Evolutionary conservation across 2,329 filamentous ascomycete genomes (phyloP), one percentile per base, ranked within the genome.

Genomic region (Phoma sp.): DNA sequence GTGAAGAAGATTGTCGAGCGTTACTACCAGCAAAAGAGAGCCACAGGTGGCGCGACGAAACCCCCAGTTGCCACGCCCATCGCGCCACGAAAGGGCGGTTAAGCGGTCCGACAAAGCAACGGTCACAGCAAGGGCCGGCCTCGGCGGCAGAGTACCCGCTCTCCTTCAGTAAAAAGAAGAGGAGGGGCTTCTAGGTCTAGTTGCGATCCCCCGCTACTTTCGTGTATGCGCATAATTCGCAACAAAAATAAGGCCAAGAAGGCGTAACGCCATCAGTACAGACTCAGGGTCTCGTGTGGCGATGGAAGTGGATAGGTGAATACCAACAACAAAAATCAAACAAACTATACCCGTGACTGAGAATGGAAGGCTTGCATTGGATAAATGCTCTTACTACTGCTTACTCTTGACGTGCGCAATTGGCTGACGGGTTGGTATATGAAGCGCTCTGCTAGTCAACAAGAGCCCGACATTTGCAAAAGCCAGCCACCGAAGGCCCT

Each of bases 1-100:
- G 76, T 81, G 46, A 76, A 74, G 63, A 80, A 78, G 66, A 73
- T 81, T 12, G 68, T 82, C 24, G 79, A 81, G 57, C 77, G 75
- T 50, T 73, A 68, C 51, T 78, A 78, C 63, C 74, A 74, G 64
- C 73, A 74, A 63, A 81, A 81, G 58, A 74, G 68, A 55, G 62
- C 57, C 12, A 59, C 61, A 19, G 35, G 51, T 29, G 58, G 37
- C 40, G 65, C 54, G 39, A 60, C 57, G 17, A 58, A 60, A 31
- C 62, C 68, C 9, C 61, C 68, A 1, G 68, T 72, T 17, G 68
- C 70, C 25, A 68, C 67, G 19, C 70, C 70, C 12, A 71, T 71
- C 19, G 69, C 67, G 6, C 69, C 67, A 17, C 50, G 67, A 39
- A 73, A 72, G 49, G 70, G 70, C 4, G 69, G 67, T 31, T 65